Evolutionary conservation across 139 green algal genomes (phyloP).

Genomic region (Pleodorina starrii): DNA sequence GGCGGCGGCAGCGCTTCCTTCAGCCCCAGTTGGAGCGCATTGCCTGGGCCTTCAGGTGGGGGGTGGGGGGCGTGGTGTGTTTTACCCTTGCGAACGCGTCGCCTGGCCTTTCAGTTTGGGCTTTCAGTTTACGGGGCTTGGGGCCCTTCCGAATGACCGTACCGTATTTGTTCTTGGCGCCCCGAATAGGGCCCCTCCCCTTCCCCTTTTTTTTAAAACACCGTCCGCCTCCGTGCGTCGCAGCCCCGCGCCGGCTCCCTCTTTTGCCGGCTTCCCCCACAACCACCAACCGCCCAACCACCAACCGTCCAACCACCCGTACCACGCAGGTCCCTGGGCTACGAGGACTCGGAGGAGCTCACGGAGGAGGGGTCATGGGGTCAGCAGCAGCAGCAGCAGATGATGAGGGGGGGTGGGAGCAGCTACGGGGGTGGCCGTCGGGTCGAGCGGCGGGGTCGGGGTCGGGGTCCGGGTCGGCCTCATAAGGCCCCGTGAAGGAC

Average conservation of each 20-base stretch:
- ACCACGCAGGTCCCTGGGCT: conserved; percentile 15
- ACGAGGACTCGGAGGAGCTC: conserved; percentile 31
- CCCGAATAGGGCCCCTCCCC: too few relatives aligned
- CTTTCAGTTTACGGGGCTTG: too few relatives aligned
- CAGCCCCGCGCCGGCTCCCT: too few relatives aligned
- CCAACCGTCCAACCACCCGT: neutral
- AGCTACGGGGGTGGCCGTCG: neutral
- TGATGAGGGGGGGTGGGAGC: neutral
- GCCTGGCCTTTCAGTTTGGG: too few relatives aligned
- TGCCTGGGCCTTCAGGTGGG: neutral
- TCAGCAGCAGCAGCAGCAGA: neutral
- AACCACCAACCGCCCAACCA: too few relatives aligned
- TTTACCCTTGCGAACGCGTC: neutral
- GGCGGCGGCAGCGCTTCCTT: neutral
- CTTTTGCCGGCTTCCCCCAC: too few relatives aligned
- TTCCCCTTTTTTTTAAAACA: too few relatives aligned
- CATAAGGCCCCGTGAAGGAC: neutral
- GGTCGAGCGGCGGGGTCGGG: too few relatives aligned
- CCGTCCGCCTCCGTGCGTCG: neutral
- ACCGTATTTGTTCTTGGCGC: too few relatives aligned
- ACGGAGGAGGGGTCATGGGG: neutral
- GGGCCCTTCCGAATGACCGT: too few relatives aligned
- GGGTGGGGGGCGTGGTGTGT: neutral
- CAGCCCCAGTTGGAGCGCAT: conserved; percentile 9
- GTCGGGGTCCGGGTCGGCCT: too few relatives aligned